Percentiles rank a stretch among this genome's conserved stretches.
Evolutionary conservation across 78 protist species (phyloP).

Genomic region (Dictyostelium purpureum): DNA sequence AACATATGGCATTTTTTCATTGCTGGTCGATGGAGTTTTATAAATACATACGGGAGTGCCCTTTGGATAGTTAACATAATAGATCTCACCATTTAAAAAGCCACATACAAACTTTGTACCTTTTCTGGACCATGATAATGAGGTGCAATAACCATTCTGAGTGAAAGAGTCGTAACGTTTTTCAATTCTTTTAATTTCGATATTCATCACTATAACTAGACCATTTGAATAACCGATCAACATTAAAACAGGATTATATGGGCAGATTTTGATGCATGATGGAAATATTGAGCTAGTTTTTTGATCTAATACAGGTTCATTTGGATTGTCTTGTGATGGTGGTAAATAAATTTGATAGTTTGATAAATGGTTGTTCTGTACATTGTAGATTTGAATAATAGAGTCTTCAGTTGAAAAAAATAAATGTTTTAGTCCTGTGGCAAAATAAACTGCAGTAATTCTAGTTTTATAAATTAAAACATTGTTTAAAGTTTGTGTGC

Average conservation of each 20-base stretch:
- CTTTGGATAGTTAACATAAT: not conserved
- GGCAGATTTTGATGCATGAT: constrained; percentile 22
- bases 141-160: constrained; percentile 2
- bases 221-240: constrained; percentile 63
- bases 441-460: constrained; percentile 23
- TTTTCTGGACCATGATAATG: constrained; percentile 41
- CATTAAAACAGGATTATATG: constrained; percentile 12
- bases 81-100: constrained; percentile 28
- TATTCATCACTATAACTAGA: not conserved
- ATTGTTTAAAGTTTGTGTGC: not conserved
- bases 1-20: not conserved
- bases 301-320: not conserved
- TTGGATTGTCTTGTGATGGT: not conserved
- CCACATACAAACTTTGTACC: constrained; percentile 53
- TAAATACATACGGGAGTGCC: not conserved
- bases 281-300: not conserved
- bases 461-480: constrained; percentile 21
- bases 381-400: constrained; percentile 26
- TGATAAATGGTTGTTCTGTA: constrained; percentile 17
- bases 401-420: constrained; percentile 39
- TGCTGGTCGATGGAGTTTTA: not conserved
- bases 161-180: not conserved
- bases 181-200: constrained; percentile 2
- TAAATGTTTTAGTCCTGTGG: not conserved
- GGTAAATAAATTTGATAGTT: constrained; percentile 1